Evolutionary conservation across 2,329 filamentous ascomycete genomes (phyloP), one percentile per base, ranked within the genome.

Genomic region (Diaporthe ampelina): DNA sequence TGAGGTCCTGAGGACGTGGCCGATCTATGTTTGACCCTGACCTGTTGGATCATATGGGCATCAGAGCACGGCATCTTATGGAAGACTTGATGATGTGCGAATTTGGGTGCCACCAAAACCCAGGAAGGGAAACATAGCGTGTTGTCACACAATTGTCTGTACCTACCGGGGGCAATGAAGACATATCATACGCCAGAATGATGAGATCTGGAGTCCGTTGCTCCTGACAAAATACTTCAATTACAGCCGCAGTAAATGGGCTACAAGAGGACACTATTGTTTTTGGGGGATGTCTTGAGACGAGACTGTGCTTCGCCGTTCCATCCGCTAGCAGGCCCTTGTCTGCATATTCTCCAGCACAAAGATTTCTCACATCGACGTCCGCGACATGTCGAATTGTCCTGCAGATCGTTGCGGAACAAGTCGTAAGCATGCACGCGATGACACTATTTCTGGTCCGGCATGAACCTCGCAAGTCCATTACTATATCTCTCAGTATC

Each of bases 401-500:
- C 2, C 6, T 48, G 26, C 26, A 24, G 7, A 45, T 19, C 29
- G 11, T 17, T n/a, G 15, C 11, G 32, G n/a, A 52, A 11, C n/a
- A 19, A 26, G 6, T 35, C 8, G 21, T 21, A 21, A 26, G 24
- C 48, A 26, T 13, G 11, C n/a, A 24, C 10, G 21, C 15, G 1
- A 24, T 35, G 43, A 13, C 19, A 24, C 26, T 10, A 24, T 24
- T 5, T 40, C 9, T 6, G 2, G 63, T 37, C 17, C 15, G 8
- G n/a, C 32, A 17, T 26, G 21, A 54, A 21, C 15, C 45, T 32
- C 61, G 26, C 70, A 56, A 45, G 48, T 59, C 35, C 32, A 63
- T 72, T 72, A 72, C 48, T 63, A 72, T 56, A 63, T 72, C 32
- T 43, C 35, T 54, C 57, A 37, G 45, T 72, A 63, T 56, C 17